Percentiles rank a stretch among this genome's conserved stretches.
Evolutionary conservation across 2,329 filamentous ascomycete genomes (phyloP).

Genomic region (Knufia petricola): DNA sequence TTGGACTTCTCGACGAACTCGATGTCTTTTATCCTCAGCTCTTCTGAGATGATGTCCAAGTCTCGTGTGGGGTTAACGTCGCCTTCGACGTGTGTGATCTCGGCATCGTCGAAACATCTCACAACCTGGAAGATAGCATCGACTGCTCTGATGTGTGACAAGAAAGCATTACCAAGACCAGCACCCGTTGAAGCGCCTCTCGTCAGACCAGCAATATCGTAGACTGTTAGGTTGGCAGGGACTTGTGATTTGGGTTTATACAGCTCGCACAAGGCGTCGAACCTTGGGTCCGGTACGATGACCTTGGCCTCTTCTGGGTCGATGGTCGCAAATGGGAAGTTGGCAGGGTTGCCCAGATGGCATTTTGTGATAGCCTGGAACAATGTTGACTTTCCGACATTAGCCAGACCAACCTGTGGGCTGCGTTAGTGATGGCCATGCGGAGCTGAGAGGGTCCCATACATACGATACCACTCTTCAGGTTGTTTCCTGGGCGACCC

Average conservation of each 20-base stretch:
- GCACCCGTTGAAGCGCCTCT: constrained; percentile 93
- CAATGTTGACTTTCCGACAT: constrained; percentile 97
- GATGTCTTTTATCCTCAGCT: constrained; percentile 94
- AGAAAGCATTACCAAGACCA: constrained; percentile 92
- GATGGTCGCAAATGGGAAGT: constrained; percentile 98
- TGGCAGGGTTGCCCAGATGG: constrained; percentile 93
- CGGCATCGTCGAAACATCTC: constrained; percentile 94
- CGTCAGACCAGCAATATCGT: constrained; percentile 95
- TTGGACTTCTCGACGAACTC: constrained; percentile 96
- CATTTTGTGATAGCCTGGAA: constrained; percentile 99
- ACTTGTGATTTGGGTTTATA: constrained; percentile 97
- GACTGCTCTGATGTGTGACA: constrained; percentile 96
- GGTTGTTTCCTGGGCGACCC: constrained; percentile 89
- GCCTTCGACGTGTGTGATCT: constrained; percentile 99
- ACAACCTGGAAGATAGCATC: constrained; percentile 98
- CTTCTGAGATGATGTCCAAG: constrained; percentile 91
- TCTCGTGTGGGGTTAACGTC: constrained; percentile 93
- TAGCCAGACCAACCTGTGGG: constrained; percentile 83
- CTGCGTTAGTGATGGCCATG: constrained; percentile 7
- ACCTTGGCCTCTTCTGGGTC: constrained; percentile 97
- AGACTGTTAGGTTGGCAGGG: constrained; percentile 95
- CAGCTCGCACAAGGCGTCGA: constrained; percentile 89
- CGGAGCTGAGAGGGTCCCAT: constrained; percentile 30
- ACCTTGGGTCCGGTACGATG: constrained; percentile 90
- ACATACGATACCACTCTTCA: constrained; percentile 98